Base-by-base conservation (phyloP, 371 early-diverging fungal species). In the Mortierella sp. region DNA sequence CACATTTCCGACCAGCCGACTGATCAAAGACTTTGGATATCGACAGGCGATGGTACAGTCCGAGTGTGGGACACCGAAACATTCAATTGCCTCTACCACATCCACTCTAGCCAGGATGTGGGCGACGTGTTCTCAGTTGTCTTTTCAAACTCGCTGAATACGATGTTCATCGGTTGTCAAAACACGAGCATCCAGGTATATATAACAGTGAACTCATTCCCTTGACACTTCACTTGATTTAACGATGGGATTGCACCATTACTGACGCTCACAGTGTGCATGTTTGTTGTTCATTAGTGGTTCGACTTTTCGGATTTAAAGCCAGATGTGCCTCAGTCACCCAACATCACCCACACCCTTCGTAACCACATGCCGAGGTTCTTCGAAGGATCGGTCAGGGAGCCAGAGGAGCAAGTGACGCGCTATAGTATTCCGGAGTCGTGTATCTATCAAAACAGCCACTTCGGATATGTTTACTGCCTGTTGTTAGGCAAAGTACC, bases 121-220 rank as follows among this genome's bases (percentile, higher is more conserved):
- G 94, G 94, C 10, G 92, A 92, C 50, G 77, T 94, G 7, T 86
- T 92, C 51, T 90, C 92, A 0, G 60, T 92, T 5, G 91, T 85
- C 22, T 90, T 89, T 60, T 86, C 83, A 2, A 80, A 81, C 17
- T 40, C 60, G 5, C 78, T 80, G 25, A 80, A 88, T 16, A 84
- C 79, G 9, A 63, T 94, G 53, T 90, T 85, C 45, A 85, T 94
- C 60, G 94, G 94, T 0, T 91, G 92, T 59, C 92, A 93, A 67
- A 91, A 94, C 70, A 91, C 94, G 2, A 91, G 91, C 65, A 90
- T 94, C 55, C 93, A 93, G 83, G 90, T 86, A 34, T 34, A 34
- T 86, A 34, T 34, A 34, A 34, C 34, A 34, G 34, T 10, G 10
- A 34, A 34, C 34, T 34, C 34, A 7, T 34, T n/a, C n/a, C n/a